Percentiles rank a stretch among this genome's conserved stretches.
phyloP scores from a whole-genome alignment of 2,329 filamentous ascomycete species.

The Capronia epimyces region DNA sequence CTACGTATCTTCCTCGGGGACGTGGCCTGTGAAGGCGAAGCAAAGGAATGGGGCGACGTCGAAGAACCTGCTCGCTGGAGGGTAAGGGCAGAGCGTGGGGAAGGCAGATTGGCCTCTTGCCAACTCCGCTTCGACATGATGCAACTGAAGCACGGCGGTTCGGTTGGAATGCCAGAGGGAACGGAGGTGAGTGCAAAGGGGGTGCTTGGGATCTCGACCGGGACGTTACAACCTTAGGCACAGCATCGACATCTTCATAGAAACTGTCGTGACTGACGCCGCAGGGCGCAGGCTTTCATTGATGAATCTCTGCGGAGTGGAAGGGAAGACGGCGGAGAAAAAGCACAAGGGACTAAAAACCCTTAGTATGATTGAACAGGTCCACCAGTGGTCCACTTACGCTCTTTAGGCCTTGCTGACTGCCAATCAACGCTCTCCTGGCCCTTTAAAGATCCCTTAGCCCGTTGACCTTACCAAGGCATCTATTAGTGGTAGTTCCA shows the following conservation, averaged over 20 bases:
- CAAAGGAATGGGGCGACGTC: constrained; percentile 20
- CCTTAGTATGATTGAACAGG: too few relatives aligned
- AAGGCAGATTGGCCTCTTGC: constrained; percentile 28
- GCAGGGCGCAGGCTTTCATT: not conserved
- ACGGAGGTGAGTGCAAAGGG: not conserved
- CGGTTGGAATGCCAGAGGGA: not conserved
- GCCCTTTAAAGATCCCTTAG: too few relatives aligned
- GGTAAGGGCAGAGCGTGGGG: constrained; percentile 20
- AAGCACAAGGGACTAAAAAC: not conserved
- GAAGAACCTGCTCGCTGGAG: constrained; percentile 14
- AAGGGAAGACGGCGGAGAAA: not conserved
- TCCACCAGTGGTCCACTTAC: too few relatives aligned
- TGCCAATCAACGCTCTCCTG: too few relatives aligned
- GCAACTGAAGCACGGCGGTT: not conserved
- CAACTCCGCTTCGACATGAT: constrained; percentile 29
- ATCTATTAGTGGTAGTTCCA: too few relatives aligned
- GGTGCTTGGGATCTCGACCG: not conserved
- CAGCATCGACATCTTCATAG: too few relatives aligned
- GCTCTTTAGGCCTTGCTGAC: too few relatives aligned
- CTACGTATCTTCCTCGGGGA: constrained; percentile 26
- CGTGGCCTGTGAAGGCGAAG: constrained; percentile 17
- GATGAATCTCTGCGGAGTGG: not conserved
- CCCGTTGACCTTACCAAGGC: too few relatives aligned
- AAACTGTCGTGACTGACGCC: too few relatives aligned
- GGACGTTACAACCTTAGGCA: not conserved